Evolutionary conservation across 2,329 filamentous ascomycete genomes (phyloP).

Genomic region (Calonectria crousiana): DNA sequence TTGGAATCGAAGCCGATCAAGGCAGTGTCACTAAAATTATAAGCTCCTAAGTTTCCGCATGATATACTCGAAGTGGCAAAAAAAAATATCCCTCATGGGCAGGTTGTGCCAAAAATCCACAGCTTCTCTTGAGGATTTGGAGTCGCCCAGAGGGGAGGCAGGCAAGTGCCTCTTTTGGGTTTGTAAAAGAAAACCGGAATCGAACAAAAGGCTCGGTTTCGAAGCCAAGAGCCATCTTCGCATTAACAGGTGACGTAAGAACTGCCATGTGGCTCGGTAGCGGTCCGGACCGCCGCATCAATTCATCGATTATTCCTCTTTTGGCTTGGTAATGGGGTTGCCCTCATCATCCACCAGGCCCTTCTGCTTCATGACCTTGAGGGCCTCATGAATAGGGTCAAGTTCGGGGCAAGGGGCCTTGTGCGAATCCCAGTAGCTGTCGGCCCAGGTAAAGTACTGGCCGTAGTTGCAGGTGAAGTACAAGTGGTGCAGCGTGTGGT

Average conservation of each 20-base stretch:
- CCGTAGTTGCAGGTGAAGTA: constrained; percentile 64
- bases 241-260: background rate
- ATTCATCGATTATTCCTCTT: constrained; percentile 39
- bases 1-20: constrained; percentile 3
- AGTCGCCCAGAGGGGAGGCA: too few species aligned
- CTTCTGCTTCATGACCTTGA: constrained; percentile 58
- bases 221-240: background rate
- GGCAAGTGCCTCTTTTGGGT: background rate
- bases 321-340: constrained; percentile 51
- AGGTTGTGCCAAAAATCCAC: background rate
- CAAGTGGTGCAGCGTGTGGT: constrained; percentile 63
- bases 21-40: constrained; percentile 11
- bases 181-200: background rate
- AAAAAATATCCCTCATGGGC: background rate
- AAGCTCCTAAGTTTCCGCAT: constrained; percentile 2
- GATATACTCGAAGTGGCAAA: constrained; percentile 3
- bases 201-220: background rate
- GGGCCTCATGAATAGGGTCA: constrained; percentile 58
- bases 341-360: constrained; percentile 58
- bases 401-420: constrained; percentile 56
- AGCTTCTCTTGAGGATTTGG: background rate
- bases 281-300: background rate
- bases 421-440: constrained; percentile 59
- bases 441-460: constrained; percentile 63
- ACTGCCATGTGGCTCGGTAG: background rate